These are phyloP conservation scores for Lantana camara DNA, from an alignment of 257 asterid species.

Conservation along the genomic window DNA sequence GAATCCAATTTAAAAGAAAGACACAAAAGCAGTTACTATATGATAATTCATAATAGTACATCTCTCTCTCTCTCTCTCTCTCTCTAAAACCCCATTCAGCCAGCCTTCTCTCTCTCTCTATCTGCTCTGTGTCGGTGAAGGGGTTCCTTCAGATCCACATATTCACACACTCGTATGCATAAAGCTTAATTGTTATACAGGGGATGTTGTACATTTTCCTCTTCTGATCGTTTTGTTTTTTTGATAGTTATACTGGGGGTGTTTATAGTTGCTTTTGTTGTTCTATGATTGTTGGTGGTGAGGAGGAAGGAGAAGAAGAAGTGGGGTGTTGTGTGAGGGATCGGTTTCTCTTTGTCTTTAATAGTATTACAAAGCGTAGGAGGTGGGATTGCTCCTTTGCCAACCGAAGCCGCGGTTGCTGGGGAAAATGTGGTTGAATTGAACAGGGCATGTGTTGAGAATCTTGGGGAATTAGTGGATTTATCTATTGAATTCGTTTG, in stretches of 20 bases:
- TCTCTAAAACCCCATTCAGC: conserved; percentile 27
- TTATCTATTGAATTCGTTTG: conserved; percentile 18
- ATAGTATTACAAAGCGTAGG: conserved; percentile 46
- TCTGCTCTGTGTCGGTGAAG: conserved; percentile 51
- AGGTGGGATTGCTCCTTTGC: conserved; percentile 68
- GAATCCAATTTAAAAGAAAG: no score
- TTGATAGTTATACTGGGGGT: conserved; percentile 15
- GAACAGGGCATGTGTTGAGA: background rate
- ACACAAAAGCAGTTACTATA: no score
- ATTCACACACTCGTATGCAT: conserved; percentile 15
- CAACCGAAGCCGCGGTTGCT: conserved; percentile 70
- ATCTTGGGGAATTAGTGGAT: background rate
- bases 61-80: conserved; percentile 18
- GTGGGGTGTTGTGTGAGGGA: conserved; percentile 63
- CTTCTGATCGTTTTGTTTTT: conserved; percentile 1
- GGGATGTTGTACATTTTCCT: background rate
- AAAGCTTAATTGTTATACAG: conserved; percentile 16
- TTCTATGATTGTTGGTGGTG: conserved; percentile 54
- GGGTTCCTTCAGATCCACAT: conserved; percentile 53
- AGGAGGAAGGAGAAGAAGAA: conserved; percentile 42
- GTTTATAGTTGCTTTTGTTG: conserved; percentile 26
- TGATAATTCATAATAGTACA: no score
- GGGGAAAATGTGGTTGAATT: conserved; percentile 84
- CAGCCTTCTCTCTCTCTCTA: conserved; percentile 28
- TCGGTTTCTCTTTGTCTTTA: conserved; percentile 40